Evolutionary conservation across 495 filamentous ascomycete genomes (phyloP).

Genomic region (Neurospora africana): DNA sequence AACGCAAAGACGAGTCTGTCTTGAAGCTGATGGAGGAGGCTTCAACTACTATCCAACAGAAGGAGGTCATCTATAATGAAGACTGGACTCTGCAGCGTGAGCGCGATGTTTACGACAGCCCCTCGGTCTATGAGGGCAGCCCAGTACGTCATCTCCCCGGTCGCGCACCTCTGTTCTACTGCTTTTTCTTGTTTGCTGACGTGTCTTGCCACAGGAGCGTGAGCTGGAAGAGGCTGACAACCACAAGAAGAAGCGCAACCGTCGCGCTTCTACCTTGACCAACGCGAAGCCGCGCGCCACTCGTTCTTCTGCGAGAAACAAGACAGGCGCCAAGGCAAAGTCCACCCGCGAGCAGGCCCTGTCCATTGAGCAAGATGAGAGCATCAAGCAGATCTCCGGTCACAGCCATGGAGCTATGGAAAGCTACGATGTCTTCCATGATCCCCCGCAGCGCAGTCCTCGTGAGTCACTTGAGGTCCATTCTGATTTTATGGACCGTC

Average conservation of each 20-base stretch:
- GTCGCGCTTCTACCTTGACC: constrained; percentile 7
- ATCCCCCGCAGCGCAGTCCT: constrained; percentile 18
- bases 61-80: constrained; percentile 57
- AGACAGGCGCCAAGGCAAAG: constrained; percentile 1
- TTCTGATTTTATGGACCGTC: not conserved
- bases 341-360: not conserved
- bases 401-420: constrained; percentile 12
- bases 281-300: constrained; percentile 5
- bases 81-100: constrained; percentile 42
- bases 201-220: constrained; percentile 10
- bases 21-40: constrained; percentile 59
- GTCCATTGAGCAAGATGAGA: constrained; percentile 3
- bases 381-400: not conserved
- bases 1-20: constrained; percentile 68
- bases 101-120: constrained; percentile 39
- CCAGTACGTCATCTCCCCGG: constrained; percentile 26
- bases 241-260: constrained; percentile 16
- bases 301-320: constrained; percentile 10
- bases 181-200: not conserved
- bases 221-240: constrained; percentile 10
- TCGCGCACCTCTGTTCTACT: not conserved
- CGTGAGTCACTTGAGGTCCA: constrained; percentile 9
- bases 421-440: constrained; percentile 24
- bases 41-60: constrained; percentile 56
- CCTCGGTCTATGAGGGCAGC: constrained; percentile 33